phyloP scores from a whole-genome alignment of 2,329 filamentous ascomycete species.

The Ceratocystiopsis sp. region DNA sequence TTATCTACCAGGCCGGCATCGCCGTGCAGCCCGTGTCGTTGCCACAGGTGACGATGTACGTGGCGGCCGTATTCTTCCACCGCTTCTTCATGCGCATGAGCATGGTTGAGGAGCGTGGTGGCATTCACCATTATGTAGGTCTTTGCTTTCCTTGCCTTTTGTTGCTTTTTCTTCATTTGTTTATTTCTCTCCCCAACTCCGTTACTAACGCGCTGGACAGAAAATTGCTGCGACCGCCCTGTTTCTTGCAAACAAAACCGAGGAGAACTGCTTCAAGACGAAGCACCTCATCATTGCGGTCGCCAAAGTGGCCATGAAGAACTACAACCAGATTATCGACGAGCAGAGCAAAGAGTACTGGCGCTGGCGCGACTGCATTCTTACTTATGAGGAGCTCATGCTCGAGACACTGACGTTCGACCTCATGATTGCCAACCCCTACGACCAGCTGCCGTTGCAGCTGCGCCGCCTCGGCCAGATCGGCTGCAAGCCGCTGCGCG shows the following conservation, averaged over 20 bases:
- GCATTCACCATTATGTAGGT: constrained; percentile 78
- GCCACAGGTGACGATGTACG: constrained; percentile 80
- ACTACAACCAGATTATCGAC: constrained; percentile 74
- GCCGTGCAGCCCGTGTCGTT: constrained; percentile 52
- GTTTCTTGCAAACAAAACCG: constrained; percentile 91
- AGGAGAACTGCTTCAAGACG: constrained; percentile 92
- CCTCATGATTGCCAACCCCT: constrained; percentile 75
- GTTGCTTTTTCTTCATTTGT: background rate
- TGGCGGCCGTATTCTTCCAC: constrained; percentile 88
- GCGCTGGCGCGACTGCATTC: constrained; percentile 89
- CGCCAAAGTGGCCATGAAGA: constrained; percentile 88
- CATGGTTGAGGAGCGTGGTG: constrained; percentile 57
- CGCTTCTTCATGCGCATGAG: constrained; percentile 86
- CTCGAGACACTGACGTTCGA: constrained; percentile 89
- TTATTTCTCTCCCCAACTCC: background rate
- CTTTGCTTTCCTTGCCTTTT: background rate
- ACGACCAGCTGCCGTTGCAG: constrained; percentile 68
- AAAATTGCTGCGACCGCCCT: constrained; percentile 78
- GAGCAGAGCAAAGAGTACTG: constrained; percentile 98
- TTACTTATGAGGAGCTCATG: constrained; percentile 83
- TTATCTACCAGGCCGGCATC: constrained; percentile 87
- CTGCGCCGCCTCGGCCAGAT: constrained; percentile 22
- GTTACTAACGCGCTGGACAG: constrained; percentile 20
- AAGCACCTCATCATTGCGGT: constrained; percentile 88
- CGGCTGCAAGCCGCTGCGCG: constrained; percentile 10